Evolutionary conservation across 805 yeast genomes (phyloP), one percentile per base, ranked within the genome.

Genomic region (Wickerhamiella siamensis): DNA sequence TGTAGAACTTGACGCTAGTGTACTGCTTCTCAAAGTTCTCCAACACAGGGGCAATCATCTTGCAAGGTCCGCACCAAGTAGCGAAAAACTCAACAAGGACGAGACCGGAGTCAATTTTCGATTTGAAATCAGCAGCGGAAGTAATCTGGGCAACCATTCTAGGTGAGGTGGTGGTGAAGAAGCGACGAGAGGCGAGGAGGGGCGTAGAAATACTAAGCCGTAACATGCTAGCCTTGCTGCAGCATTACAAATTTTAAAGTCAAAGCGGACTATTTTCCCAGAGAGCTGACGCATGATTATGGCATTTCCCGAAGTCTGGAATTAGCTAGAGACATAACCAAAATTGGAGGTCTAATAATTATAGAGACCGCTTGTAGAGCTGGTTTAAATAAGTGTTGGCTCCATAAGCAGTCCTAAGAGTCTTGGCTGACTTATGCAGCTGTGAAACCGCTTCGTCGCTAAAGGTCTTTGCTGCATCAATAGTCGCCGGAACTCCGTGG

Each of bases 41-140:
- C 54, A 88, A 67, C 67, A 83, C 68, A 57, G 97, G 97, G 45
- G 95, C 83, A 65, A 87, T 81, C 81, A 82, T 82, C 74, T 88
- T 91, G 72, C 98, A 88, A 48, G 98, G 97, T 54, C 96, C 96
- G 66, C 98, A 88, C 96, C 97, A 91, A 47, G 87, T 77, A 55
- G 97, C 97, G 60, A 75, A 87, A 70, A 88, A 91, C 70, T 91
- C 97, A 53, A 91, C 83, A 53, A 91, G 87, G 53, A 84, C 87
- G 58, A 84, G 70, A 54, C 80, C 82, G 51, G 73, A 74, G 56
- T 69, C 69, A 57, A 79, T 72, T 51, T 77, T 79, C 45, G 69
- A 67, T 42, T 73, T 66, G 72, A 87, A 88, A 61, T 86, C 87
- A 36, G 47, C 62, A 46, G 66, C 61, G 43, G 70, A 51, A 14